Conservation (phyloP, 2,329 filamentous ascomycete species). For the Xylaria sp. region DNA sequence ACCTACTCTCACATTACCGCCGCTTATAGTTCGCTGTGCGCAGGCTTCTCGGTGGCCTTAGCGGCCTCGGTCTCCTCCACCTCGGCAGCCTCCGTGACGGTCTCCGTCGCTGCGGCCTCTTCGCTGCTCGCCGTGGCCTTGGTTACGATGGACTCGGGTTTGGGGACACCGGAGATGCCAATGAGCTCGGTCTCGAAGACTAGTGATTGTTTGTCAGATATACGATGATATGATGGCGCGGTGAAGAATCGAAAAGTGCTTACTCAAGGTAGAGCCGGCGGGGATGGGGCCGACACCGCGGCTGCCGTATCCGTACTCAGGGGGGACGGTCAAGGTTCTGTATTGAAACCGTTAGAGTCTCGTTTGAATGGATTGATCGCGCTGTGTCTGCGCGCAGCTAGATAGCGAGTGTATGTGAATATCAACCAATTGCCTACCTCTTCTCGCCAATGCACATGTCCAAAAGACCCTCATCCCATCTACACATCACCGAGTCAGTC, state of each 20-base stretch:
- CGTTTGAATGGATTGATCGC: not conserved
- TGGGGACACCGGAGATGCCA: constrained; percentile 68
- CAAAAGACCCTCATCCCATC: constrained; percentile 84
- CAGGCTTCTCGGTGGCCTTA: constrained; percentile 49
- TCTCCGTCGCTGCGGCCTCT: constrained; percentile 32
- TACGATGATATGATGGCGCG: not conserved
- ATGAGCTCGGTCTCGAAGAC: constrained; percentile 91
- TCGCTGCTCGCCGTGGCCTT: constrained; percentile 33
- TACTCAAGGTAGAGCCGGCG: constrained; percentile 69
- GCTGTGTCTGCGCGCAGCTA: no score
- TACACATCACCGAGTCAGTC: constrained; percentile 30
- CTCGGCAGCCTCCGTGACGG: constrained; percentile 44
- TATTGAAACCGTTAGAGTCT: constrained; percentile 17
- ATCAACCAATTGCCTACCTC: constrained; percentile 40
- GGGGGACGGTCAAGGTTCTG: constrained; percentile 82
- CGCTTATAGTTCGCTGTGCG: constrained; percentile 55
- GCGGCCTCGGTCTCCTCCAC: constrained; percentile 50
- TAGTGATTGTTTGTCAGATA: constrained; percentile 36
- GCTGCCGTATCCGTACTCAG: constrained; percentile 75
- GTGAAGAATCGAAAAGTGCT: constrained; percentile 21
- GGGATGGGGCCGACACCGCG: constrained; percentile 77
- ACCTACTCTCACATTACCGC: not conserved
- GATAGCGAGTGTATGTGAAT: not conserved
- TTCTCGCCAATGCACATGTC: constrained; percentile 97
- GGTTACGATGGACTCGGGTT: constrained; percentile 42